Percentiles rank a stretch among this genome's conserved stretches.
phyloP scores from a whole-genome alignment of 495 filamentous ascomycete genomes.

The Pseudotulostoma volvatum region DNA sequence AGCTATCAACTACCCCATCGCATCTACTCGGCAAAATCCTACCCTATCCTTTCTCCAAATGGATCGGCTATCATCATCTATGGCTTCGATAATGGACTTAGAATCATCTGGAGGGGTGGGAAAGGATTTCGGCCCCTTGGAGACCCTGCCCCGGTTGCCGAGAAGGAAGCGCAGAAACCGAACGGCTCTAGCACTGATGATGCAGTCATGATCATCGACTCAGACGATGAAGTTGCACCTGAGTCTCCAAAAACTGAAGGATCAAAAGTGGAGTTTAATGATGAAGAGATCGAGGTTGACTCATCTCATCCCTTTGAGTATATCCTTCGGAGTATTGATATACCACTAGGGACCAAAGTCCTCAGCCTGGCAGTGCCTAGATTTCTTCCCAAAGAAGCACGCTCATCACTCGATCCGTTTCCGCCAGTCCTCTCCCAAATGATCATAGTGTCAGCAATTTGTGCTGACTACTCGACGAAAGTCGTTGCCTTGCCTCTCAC shows the following conservation, averaged over 20 bases:
- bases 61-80: slow-evolving; percentile 74
- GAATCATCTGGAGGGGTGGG: slow-evolving; percentile 69
- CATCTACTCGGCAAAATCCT: slow-evolving; percentile 53
- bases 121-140: slow-evolving; percentile 37
- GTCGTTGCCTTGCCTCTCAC: slow-evolving; percentile 56
- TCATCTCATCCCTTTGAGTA: slow-evolving; percentile 34
- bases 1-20: slow-evolving; percentile 61
- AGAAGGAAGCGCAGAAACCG: slow-evolving; percentile 15
- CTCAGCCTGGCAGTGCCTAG: slow-evolving; percentile 43
- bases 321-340: slow-evolving; percentile 50
- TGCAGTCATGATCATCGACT: slow-evolving; percentile 61
- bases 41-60: slow-evolving; percentile 63
- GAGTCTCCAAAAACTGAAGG: slow-evolving; percentile 21
- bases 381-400: slow-evolving; percentile 28
- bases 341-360: slow-evolving; percentile 46
- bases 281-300: slow-evolving; percentile 43
- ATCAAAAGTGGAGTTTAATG: slow-evolving; percentile 32
- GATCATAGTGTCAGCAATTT: slow-evolving; percentile 55
- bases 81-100: slow-evolving; percentile 63
- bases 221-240: slow-evolving; percentile 49
- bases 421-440: slow-evolving; percentile 43
- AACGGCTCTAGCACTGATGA: slow-evolving; percentile 31
- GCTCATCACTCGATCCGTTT: slow-evolving; percentile 36
- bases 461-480: slow-evolving; percentile 49
- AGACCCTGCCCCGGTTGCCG: slow-evolving; percentile 8